phyloP scores from a whole-genome alignment of 305 asterid species.

The Solanum chacoense region DNA sequence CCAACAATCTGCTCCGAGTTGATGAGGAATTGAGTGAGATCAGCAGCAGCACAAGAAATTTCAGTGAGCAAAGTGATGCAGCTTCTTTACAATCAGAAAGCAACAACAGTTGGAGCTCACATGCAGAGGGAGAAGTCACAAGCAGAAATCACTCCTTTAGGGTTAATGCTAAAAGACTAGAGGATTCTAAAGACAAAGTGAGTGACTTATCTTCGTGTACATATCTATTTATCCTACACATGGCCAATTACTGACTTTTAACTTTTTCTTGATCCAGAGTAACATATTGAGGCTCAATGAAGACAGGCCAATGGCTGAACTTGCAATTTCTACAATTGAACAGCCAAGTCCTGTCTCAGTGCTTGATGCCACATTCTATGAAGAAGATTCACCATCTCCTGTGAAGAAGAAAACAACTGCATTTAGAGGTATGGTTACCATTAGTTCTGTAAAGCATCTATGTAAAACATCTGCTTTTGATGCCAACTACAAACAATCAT shows the following conservation, averaged over 20 bases:
- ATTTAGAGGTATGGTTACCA: conserved; percentile 52
- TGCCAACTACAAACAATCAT: background rate
- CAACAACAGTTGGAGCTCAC: conserved; percentile 54
- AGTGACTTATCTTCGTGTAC: conserved; percentile 5
- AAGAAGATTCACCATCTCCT: conserved; percentile 88
- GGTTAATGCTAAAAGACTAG: conserved; percentile 24
- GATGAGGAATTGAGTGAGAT: conserved; percentile 41
- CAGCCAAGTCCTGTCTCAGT: conserved; percentile 97
- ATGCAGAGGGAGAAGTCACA: conserved; percentile 46
- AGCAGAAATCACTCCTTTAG: conserved; percentile 28
- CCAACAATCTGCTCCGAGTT: conserved; percentile 26
- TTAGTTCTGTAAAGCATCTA: background rate
- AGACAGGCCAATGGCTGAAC: conserved; percentile 33
- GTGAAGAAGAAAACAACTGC: conserved; percentile 57
- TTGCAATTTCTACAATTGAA: conserved; percentile 38
- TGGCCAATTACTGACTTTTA: background rate
- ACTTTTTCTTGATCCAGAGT: conserved; percentile 32
- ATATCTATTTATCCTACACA: background rate
- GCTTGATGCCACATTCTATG: conserved; percentile 61
- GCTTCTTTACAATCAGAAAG: conserved; percentile 65
- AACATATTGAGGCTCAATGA: conserved; percentile 29
- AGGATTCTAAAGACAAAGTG: conserved; percentile 25
- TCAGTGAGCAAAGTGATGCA: conserved; percentile 54
- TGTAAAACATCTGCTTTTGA: background rate
- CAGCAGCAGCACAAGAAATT: conserved; percentile 38